A percentile compares a stretch with the other conserved stretches of the same genome.
phyloP scores from a whole-genome alignment of 176 grass and related monocot genomes.

The Hordeum marinum region DNA sequence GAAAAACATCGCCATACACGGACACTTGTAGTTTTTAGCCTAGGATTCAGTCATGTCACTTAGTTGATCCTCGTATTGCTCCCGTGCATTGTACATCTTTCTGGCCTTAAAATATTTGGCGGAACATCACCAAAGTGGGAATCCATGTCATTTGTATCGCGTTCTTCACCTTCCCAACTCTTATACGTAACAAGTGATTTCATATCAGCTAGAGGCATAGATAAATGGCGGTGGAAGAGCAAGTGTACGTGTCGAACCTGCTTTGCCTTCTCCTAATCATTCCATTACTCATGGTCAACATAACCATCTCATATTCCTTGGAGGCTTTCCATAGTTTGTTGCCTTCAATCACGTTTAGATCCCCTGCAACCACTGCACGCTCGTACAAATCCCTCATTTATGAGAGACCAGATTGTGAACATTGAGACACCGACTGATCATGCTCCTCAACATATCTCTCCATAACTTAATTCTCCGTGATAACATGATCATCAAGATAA shows the following conservation, averaged over 20 bases:
- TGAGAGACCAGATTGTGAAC: slow-evolving; percentile 55
- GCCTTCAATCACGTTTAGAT: slow-evolving; percentile 67
- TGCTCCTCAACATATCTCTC: slow-evolving; percentile 77
- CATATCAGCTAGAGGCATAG: slow-evolving; percentile 75
- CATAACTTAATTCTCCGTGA: slow-evolving; percentile 76
- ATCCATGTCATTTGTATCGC: slow-evolving; percentile 58
- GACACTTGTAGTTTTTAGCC: slow-evolving; percentile 61
- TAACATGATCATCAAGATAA: no score
- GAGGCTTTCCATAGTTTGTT: slow-evolving; percentile 87
- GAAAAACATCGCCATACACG: slow-evolving; percentile 42
- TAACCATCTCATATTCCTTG: slow-evolving; percentile 87
- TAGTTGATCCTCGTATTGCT: slow-evolving; percentile 74
- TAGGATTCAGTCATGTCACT: slow-evolving; percentile 42
- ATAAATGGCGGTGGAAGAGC: slow-evolving; percentile 84
- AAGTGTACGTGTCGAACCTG: slow-evolving; percentile 59
- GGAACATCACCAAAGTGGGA: slow-evolving; percentile 66
- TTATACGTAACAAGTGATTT: slow-evolving; percentile 69
- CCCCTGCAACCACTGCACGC: slow-evolving; percentile 70
- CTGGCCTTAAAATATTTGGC: slow-evolving; percentile 60
- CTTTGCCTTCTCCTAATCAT: slow-evolving; percentile 70
- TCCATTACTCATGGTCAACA: slow-evolving; percentile 55
- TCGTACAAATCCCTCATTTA: slow-evolving; percentile 93
- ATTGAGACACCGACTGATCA: slow-evolving; percentile 61
- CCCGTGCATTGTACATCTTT: slow-evolving; percentile 72
- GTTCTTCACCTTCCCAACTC: slow-evolving; percentile 85